These are phyloP conservation scores for Crithidia bombi DNA, from an alignment of 208 protist species.

Conservation along the genomic window DNA sequence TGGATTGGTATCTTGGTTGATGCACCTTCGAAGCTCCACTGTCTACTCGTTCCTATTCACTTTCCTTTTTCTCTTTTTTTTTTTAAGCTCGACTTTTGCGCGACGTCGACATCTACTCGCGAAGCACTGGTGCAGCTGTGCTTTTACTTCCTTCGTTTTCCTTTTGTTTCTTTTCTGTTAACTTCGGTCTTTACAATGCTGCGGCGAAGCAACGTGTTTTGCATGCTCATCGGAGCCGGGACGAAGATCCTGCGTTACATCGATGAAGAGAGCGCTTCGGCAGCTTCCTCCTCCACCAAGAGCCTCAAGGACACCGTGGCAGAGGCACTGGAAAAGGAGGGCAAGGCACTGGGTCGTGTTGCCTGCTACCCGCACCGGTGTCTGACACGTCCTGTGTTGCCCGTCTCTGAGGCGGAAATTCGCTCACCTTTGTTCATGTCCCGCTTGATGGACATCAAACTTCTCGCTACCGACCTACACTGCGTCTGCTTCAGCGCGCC, in stretches of 20 bases:
- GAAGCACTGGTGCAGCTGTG: no score
- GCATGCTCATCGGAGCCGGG: constrained; percentile 17
- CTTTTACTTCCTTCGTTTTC: not conserved
- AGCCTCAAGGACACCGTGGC: constrained; percentile 63
- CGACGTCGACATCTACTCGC: no score
- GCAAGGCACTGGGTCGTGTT: constrained; percentile 60
- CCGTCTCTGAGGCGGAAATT: constrained; percentile 40
- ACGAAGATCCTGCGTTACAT: constrained; percentile 5
- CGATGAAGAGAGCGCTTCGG: not conserved
- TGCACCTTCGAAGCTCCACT: no score
- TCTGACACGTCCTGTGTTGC: constrained; percentile 73
- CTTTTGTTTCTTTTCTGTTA: not conserved
- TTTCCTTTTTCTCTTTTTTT: not conserved
- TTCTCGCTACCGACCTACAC: constrained; percentile 66
- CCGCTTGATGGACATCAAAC: constrained; percentile 53
- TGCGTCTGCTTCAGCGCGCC: constrained; percentile 86
- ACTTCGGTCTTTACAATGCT: not conserved
- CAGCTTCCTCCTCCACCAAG: constrained; percentile 2
- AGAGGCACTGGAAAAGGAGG: constrained; percentile 59
- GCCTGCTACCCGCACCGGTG: constrained; percentile 82
- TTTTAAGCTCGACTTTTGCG: no score
- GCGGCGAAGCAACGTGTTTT: constrained; percentile 8
- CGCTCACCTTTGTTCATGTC: constrained; percentile 57
- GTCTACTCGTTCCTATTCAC: not conserved
- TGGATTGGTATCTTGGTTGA: no score